Percentiles rank a stretch among this genome's conserved stretches.
phyloP scores from a whole-genome alignment of 139 green algal genomes.

The Chlamydomonas sp. region DNA sequence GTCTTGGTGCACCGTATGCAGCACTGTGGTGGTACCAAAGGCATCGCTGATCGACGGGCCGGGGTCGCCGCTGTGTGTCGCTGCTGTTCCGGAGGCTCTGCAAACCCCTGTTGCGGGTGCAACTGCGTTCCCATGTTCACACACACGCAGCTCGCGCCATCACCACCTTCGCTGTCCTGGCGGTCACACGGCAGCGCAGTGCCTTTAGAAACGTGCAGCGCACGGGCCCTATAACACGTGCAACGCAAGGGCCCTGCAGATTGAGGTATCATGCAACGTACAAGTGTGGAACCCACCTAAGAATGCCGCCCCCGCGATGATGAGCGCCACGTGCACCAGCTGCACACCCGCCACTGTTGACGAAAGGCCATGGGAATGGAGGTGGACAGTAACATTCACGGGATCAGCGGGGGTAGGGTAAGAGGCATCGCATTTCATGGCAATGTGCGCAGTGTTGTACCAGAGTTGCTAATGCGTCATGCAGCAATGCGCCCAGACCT shows the following conservation, averaged over 20 bases:
- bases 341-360: not conserved
- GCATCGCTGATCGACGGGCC: not conserved
- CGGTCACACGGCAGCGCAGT: not conserved
- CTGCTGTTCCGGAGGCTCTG: not conserved
- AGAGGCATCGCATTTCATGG: not conserved
- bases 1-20: not conserved
- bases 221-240: not conserved
- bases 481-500: too few relatives aligned
- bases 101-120: too few relatives aligned
- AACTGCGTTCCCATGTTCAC: too few relatives aligned
- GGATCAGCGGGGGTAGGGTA: not conserved
- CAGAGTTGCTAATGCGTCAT: not conserved
- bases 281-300: conserved; percentile 7
- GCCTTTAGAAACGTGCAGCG: not conserved
- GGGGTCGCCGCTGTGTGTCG: not conserved
- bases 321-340: conserved; percentile 31
- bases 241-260: not conserved
- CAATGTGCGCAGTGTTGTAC: not conserved
- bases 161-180: not conserved
- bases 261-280: not conserved
- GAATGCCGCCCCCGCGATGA: conserved; percentile 21
- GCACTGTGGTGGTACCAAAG: not conserved
- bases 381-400: not conserved
- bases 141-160: too few relatives aligned
- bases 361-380: not conserved